Evolutionary conservation across 129 eudicot species (phyloP).

Genomic region (Artemisia tridentata): DNA sequence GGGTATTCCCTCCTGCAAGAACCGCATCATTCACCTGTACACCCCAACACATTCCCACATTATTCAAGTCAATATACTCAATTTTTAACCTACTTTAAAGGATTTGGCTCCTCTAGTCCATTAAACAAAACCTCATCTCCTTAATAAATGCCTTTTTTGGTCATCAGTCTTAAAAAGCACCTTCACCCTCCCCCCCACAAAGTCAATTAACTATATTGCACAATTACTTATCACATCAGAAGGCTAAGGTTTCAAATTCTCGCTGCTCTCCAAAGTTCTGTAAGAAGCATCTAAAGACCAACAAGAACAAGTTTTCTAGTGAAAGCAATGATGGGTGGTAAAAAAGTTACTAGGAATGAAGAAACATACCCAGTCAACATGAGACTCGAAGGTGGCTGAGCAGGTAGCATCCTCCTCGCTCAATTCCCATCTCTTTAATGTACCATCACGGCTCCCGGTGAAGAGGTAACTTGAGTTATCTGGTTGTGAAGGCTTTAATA

Average conservation of each 20-base stretch:
- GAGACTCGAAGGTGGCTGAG: conserved; percentile 96
- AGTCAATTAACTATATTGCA: background rate
- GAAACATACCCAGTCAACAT: conserved; percentile 86
- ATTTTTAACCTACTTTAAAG: no score
- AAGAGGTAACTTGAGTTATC: conserved; percentile 59
- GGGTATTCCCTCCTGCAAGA: conserved; percentile 72
- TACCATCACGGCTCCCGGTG: conserved; percentile 96
- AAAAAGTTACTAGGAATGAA: conserved; percentile 17
- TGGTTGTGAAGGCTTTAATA: conserved; percentile 57
- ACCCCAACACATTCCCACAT: conserved; percentile 1
- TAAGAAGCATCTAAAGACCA: background rate
- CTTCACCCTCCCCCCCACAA: background rate
- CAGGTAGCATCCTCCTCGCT: conserved; percentile 68
- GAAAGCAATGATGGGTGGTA: background rate
- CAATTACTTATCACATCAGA: background rate
- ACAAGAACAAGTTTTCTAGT: conserved; percentile 3
- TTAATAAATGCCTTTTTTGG: background rate
- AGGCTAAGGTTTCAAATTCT: background rate
- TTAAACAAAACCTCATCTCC: background rate
- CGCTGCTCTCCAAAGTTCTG: background rate
- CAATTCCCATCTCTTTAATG: conserved; percentile 90
- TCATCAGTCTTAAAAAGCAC: background rate
- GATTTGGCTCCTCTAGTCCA: no score
- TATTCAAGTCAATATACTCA: background rate
- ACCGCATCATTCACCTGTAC: conserved; percentile 95